Percentiles rank a stretch among this genome's conserved stretches.
These are phyloP conservation scores for Fusarium siculi DNA, from an alignment of 2,329 filamentous ascomycete genomes.

Conservation along the genomic window DNA sequence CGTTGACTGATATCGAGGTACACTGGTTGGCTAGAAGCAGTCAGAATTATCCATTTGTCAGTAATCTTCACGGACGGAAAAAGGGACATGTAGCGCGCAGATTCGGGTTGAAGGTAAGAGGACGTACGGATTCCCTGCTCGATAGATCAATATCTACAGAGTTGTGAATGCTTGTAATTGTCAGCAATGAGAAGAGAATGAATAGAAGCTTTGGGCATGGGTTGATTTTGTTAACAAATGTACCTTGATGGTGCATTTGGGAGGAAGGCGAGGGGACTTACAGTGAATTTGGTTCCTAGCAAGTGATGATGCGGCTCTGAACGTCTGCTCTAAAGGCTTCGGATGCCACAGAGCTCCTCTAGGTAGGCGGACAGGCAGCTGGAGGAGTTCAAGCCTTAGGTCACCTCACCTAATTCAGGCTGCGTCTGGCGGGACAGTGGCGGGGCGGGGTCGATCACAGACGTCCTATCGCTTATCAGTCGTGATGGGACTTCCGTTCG, in stretches of 20 bases:
- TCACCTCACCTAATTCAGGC: background rate
- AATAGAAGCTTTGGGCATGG: background rate
- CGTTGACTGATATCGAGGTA: background rate
- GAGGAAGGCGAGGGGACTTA: background rate
- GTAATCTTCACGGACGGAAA: background rate
- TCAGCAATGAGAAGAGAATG: conserved; percentile 8
- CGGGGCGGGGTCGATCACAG: conserved; percentile 4
- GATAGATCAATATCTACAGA: background rate
- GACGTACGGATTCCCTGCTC: conserved; percentile 22
- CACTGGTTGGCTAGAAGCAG: conserved; percentile 2
- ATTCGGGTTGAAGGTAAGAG: conserved; percentile 9
- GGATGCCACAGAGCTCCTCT: conserved; percentile 21
- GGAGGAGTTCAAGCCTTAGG: conserved; percentile 16
- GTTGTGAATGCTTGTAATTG: conserved; percentile 9
- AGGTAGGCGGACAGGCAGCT: conserved; percentile 21
- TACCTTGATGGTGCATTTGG: conserved; percentile 32
- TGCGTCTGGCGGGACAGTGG: background rate
- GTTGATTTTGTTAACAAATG: background rate
- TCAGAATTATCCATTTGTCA: background rate
- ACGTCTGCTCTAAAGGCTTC: conserved; percentile 10
- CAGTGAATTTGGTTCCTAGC: conserved; percentile 1
- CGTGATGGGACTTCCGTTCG: background rate
- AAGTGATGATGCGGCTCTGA: conserved; percentile 36
- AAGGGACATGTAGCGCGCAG: background rate
- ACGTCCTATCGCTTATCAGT: conserved; percentile 2